Base-by-base conservation (phyloP, 2,329 filamentous ascomycete genomes). In the Aspergillus transmontanensis region DNA sequence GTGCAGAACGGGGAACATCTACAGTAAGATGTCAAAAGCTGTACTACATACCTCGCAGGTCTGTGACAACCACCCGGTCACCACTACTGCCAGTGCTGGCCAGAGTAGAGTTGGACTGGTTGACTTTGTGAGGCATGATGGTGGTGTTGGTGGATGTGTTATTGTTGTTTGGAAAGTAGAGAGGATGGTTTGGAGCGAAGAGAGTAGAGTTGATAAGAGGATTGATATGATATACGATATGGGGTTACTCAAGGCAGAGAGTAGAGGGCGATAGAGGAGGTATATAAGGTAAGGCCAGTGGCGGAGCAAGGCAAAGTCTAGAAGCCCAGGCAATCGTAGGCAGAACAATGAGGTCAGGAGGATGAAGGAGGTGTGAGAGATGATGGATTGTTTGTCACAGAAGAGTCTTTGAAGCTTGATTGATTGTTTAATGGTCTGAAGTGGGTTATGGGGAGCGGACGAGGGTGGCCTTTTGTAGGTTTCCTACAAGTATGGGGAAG, bases 61-160 rank as follows among this genome's bases (percentile, higher is more conserved):
- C 69, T 36, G 72, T 66, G 61, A 73, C 66, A 10, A 73, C 69
- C 12, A 73, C 71, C 34, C 70, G 72, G 64, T 74, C 70, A 55
- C 67, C 65, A 63, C 69, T 75, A 61, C 74, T 75, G 62, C 63
- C 70, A 60, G 65, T 67, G 66, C 72, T 75, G 66, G 72, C 72
- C 50, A 76, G 66, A n/a, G 73, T 75, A 58, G 73, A 74, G 67
- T 74, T 75, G 62, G 75, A 76, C 62, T 76, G 70, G 69, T 75
- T 76, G 68, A 72, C 68, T 68, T 76, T 76, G 69, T 73, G 72
- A 64, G 75, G 75, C 75, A 77, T 76, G 57, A 41, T 73, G 65
- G 34, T 41, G 36, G 36, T 36, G 34, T 14, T 36, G 34, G 7
- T 41, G 39, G 16, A 41, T 41, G 39, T 41, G 39, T 41, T 9